These are phyloP conservation scores for Cnidoscolus chayamansa DNA, from an alignment of 441 rosid species.

Conservation along the genomic window DNA sequence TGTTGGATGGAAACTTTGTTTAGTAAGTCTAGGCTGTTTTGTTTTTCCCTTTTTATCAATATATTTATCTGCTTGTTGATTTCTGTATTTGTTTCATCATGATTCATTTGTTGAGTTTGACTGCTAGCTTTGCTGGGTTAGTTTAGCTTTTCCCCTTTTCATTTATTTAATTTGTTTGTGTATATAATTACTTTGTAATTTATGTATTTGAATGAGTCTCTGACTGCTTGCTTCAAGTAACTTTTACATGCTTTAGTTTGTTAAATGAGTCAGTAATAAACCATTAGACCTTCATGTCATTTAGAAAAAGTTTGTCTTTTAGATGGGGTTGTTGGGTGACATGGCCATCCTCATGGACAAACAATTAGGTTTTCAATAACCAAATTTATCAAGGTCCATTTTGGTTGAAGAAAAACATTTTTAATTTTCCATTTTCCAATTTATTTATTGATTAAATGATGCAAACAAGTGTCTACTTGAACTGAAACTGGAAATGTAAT, in stretches of 20 bases:
- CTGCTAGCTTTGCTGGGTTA: no score
- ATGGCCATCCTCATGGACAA: not conserved
- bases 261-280: no score
- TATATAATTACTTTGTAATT: not conserved
- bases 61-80: not conserved
- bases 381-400: not conserved
- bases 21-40: not conserved
- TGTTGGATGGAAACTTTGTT: not conserved
- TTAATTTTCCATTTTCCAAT: constrained; percentile 2
- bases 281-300: not conserved
- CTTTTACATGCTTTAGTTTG: not conserved
- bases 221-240: not conserved
- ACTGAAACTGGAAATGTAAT: not conserved
- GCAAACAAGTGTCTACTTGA: not conserved
- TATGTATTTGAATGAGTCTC: not conserved
- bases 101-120: no score
- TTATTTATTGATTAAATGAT: not conserved
- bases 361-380: not conserved
- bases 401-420: not conserved
- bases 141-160: not conserved
- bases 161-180: not conserved
- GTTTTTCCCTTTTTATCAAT: not conserved
- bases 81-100: no score
- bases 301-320: not conserved
- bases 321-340: not conserved